Conservation (phyloP, 1,284 basidiomycete species). For the Rhodofomes roseus region DNA sequence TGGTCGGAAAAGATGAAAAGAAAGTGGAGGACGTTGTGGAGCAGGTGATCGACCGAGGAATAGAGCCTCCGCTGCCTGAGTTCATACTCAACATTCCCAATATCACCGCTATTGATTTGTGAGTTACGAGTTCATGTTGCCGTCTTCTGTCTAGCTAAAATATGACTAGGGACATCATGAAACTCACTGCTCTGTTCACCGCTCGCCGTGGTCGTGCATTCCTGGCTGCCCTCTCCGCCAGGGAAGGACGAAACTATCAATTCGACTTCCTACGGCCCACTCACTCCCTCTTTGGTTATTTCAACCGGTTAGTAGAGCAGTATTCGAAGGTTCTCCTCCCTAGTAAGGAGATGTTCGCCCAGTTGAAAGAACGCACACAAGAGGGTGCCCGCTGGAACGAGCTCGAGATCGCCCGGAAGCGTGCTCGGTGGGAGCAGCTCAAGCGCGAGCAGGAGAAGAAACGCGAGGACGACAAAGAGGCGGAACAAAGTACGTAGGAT, state of each 20-base stretch:
- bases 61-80: constrained; percentile 81
- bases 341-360: constrained; percentile 68
- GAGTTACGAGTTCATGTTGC: constrained; percentile 32
- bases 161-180: constrained; percentile 76
- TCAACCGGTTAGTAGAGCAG: constrained; percentile 96
- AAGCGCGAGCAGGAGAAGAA: constrained; percentile 85
- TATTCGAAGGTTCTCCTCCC: constrained; percentile 92
- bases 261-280: constrained; percentile 97
- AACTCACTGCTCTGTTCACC: constrained; percentile 93
- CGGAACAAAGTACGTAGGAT: constrained; percentile 65
- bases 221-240: constrained; percentile 79
- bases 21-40: constrained; percentile 33
- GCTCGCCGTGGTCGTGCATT: constrained; percentile 90
- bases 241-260: constrained; percentile 94
- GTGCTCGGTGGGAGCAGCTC: constrained; percentile 88
- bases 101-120: constrained; percentile 90
- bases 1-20: constrained; percentile 43
- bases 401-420: constrained; percentile 71
- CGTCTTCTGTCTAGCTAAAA: constrained; percentile 13
- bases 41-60: constrained; percentile 50
- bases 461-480: constrained; percentile 86
- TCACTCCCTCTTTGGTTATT: constrained; percentile 95
- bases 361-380: constrained; percentile 61
- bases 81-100: constrained; percentile 90
- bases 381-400: constrained; percentile 70